Evolutionary conservation across 305 asterid species (phyloP).

Genomic region (Andrographis paniculata): DNA sequence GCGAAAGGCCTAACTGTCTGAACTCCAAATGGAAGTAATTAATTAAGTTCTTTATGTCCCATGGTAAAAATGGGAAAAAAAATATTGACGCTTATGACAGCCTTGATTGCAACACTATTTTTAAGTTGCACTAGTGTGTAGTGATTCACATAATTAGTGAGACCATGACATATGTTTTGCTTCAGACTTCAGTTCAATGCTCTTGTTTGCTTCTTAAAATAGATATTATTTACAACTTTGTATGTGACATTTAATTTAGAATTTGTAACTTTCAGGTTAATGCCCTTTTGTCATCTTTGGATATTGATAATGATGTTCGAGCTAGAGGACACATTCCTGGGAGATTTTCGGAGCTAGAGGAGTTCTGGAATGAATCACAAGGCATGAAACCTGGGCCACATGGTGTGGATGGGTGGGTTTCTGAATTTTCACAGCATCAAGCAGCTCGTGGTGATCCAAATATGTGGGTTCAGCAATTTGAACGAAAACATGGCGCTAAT

Average conservation of each 20-base stretch:
- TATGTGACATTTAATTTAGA: slow-evolving; percentile 1
- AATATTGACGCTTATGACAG: no score
- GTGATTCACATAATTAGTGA: background rate
- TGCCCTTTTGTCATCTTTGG: slow-evolving; percentile 81
- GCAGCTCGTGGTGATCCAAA: slow-evolving; percentile 63
- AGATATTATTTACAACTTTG: background rate
- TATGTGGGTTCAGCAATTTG: slow-evolving; percentile 88
- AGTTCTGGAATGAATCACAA: slow-evolving; percentile 92
- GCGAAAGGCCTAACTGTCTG: no score
- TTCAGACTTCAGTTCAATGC: slow-evolving; percentile 7
- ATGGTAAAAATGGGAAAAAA: no score
- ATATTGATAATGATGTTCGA: slow-evolving; percentile 64
- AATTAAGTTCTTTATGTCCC: no score
- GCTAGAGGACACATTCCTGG: slow-evolving; percentile 76
- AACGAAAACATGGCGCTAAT: slow-evolving; percentile 79
- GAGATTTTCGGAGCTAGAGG: slow-evolving; percentile 75
- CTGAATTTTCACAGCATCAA: slow-evolving; percentile 63
- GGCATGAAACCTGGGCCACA: slow-evolving; percentile 52
- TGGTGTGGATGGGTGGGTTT: slow-evolving; percentile 77
- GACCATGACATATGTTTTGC: slow-evolving; percentile 1
- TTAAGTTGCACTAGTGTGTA: slow-evolving; percentile 4
- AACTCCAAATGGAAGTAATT: no score
- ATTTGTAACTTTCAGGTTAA: slow-evolving; percentile 60
- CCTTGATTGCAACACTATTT: background rate
- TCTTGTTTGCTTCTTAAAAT: background rate